Evolutionary conservation across 345 rosid species (phyloP).

Genomic region (Gossypioides kirkii): DNA sequence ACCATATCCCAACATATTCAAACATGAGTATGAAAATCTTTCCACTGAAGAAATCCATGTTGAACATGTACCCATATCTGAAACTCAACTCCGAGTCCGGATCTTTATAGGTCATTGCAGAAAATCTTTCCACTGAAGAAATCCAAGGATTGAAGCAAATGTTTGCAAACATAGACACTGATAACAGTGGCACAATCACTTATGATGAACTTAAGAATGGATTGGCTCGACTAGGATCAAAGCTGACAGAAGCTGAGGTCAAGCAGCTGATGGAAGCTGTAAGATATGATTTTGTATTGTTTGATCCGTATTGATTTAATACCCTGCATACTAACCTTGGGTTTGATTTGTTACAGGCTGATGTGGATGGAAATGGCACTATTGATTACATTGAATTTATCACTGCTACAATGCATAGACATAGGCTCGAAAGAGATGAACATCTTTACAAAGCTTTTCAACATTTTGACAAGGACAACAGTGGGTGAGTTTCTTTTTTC

Average conservation of each 20-base stretch:
- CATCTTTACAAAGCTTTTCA: slow-evolving; percentile 75
- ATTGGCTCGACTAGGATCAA: slow-evolving; percentile 71
- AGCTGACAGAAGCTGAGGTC: slow-evolving; percentile 72
- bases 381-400: slow-evolving; percentile 86
- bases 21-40: background rate
- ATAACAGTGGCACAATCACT: slow-evolving; percentile 82
- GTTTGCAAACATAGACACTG: slow-evolving; percentile 81
- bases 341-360: slow-evolving; percentile 46
- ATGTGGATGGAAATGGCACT: slow-evolving; percentile 79
- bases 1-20: background rate
- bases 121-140: slow-evolving; percentile 71
- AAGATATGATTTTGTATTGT: slow-evolving; percentile 16
- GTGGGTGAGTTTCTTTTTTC: slow-evolving; percentile 48
- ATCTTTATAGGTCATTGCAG: slow-evolving; percentile 64
- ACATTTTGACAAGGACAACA: slow-evolving; percentile 78
- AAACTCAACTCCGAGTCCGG: background rate
- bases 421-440: slow-evolving; percentile 70
- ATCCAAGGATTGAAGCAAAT: slow-evolving; percentile 66
- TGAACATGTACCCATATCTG: background rate
- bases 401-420: slow-evolving; percentile 85
- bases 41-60: too few relatives aligned
- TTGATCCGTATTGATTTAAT: background rate
- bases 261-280: slow-evolving; percentile 92
- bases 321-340: background rate
- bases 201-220: slow-evolving; percentile 76